Evolutionary conservation across 805 yeast species (phyloP).

Genomic region (Maudiozyma turicensis): DNA sequence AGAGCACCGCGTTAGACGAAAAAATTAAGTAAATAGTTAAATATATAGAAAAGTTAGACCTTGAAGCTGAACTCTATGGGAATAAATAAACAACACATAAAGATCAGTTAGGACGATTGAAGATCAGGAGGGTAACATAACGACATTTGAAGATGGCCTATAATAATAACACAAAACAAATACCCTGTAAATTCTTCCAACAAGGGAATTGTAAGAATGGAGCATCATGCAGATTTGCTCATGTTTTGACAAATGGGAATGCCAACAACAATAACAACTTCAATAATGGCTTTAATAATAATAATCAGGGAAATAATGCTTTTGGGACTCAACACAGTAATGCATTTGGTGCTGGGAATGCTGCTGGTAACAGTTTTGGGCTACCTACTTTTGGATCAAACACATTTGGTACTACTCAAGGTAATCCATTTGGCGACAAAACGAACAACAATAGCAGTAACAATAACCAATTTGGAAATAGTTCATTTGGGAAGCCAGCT

Average conservation of each 20-base stretch:
- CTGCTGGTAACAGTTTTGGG: constrained; percentile 2
- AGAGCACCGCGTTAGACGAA: no score
- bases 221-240: constrained; percentile 35
- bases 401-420: background rate
- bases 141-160: constrained; percentile 1
- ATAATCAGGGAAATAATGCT: background rate
- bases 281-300: constrained; percentile 6
- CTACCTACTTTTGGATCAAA: constrained; percentile 1
- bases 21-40: no score
- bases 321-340: background rate
- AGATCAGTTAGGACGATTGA: no score
- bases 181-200: constrained; percentile 37
- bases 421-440: background rate
- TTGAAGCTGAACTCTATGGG: no score
- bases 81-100: no score
- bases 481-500: background rate
- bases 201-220: constrained; percentile 38
- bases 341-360: constrained; percentile 1
- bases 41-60: no score
- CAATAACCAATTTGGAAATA: background rate
- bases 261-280: constrained; percentile 6
- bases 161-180: constrained; percentile 12
- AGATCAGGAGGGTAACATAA: background rate
- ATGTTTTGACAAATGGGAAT: constrained; percentile 23
- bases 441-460: background rate